Conservation (phyloP, 306 rosid genomes). For the Quercus berberidifolia region DNA sequence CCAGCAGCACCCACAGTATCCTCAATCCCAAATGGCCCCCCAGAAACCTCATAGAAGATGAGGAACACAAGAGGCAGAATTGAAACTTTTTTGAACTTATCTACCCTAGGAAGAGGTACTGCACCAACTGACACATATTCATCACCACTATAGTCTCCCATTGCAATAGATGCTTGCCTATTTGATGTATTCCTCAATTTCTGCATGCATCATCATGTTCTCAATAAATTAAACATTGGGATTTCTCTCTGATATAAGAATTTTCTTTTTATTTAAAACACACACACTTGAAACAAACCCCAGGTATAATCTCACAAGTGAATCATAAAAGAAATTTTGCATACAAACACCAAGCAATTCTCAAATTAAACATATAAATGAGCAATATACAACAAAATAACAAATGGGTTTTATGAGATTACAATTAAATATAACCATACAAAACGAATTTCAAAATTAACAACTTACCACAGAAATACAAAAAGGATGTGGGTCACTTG, state of each 20-base stretch:
- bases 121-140: constrained; percentile 49
- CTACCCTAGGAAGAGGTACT: constrained; percentile 34
- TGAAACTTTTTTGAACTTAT: constrained; percentile 57
- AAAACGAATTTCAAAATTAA: background rate
- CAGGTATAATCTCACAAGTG: background rate
- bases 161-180: constrained; percentile 41
- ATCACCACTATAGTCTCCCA: constrained; percentile 45
- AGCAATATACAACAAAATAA: constrained; percentile 2
- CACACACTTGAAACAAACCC: background rate
- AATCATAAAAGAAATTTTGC: background rate
- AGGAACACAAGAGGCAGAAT: constrained; percentile 81
- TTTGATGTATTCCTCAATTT: constrained; percentile 38
- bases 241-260: background rate
- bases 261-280: no score
- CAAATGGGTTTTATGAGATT: background rate
- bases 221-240: background rate
- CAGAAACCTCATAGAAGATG: constrained; percentile 95
- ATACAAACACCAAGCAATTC: background rate
- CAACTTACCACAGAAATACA: background rate
- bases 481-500: background rate
- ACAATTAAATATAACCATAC: background rate
- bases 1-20: constrained; percentile 89
- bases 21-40: constrained; percentile 92
- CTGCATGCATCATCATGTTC: constrained; percentile 42
- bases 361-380: background rate